phyloP scores from a whole-genome alignment of 2,329 filamentous ascomycete species.

The Phyllosticta paracitricarpa region DNA sequence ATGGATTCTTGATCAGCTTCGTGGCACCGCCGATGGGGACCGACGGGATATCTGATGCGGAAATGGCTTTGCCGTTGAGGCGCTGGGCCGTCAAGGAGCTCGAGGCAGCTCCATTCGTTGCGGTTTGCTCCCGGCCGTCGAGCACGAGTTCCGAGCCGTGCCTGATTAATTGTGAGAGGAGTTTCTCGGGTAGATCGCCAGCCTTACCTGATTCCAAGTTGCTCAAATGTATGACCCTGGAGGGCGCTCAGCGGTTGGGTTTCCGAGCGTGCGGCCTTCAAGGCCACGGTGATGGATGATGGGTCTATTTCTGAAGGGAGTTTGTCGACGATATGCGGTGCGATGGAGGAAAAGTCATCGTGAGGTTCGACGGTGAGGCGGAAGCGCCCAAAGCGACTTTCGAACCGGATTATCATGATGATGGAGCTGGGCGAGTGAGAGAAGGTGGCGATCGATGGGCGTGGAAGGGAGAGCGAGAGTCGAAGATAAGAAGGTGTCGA shows the following conservation, averaged over 20 bases:
- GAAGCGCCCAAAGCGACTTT: slow-evolving; percentile 87
- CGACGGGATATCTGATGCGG: slow-evolving; percentile 56
- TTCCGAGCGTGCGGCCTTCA: slow-evolving; percentile 40
- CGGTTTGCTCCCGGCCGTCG: slow-evolving; percentile 52
- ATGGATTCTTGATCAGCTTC: slow-evolving; percentile 70
- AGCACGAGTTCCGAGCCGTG: slow-evolving; percentile 90
- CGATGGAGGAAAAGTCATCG: slow-evolving; percentile 57
- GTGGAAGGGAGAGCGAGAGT: neutral
- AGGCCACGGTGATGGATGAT: slow-evolving; percentile 48
- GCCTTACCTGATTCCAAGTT: slow-evolving; percentile 46
- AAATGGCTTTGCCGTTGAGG: slow-evolving; percentile 68
- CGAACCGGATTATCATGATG: slow-evolving; percentile 71
- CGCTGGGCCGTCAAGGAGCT: slow-evolving; percentile 31
- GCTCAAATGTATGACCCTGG: slow-evolving; percentile 44
- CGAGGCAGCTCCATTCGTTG: slow-evolving; percentile 28
- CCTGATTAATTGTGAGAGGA: slow-evolving; percentile 35
- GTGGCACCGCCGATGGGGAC: slow-evolving; percentile 47
- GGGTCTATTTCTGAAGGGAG: slow-evolving; percentile 48
- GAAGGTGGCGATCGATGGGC: neutral
- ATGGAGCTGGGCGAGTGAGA: neutral
- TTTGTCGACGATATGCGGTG: slow-evolving; percentile 47
- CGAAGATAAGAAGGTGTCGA: neutral
- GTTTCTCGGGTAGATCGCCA: slow-evolving; percentile 12
- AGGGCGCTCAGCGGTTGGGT: slow-evolving; percentile 43
- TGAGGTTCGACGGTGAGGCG: slow-evolving; percentile 67